Percentiles rank a stretch among this genome's conserved stretches.
phyloP scores from a whole-genome alignment of 2,329 filamentous ascomycete species.

The Fusarium sp. region DNA sequence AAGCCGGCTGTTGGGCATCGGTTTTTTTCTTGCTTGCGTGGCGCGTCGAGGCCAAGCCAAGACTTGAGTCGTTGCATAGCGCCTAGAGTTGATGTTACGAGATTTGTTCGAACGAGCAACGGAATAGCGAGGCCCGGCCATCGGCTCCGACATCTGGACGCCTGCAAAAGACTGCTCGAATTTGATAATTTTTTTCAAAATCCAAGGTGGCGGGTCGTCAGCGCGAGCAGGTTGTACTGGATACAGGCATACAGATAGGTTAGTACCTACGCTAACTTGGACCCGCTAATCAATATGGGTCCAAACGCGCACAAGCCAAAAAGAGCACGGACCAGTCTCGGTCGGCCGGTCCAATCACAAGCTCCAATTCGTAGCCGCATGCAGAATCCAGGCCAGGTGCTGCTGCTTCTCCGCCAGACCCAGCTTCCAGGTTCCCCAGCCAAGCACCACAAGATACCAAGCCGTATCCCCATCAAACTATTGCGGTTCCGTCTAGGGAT shows the following conservation, averaged over 20 bases:
- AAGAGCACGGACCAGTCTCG: slow-evolving; percentile 24
- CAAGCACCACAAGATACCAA: not conserved
- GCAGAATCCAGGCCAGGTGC: slow-evolving; percentile 30
- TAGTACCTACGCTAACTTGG: slow-evolving; percentile 20
- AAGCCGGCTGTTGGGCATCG: not conserved
- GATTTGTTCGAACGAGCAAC: slow-evolving; percentile 5
- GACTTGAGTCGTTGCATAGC: slow-evolving; percentile 19
- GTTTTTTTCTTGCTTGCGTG: slow-evolving; percentile 4
- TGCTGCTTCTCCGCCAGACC: not conserved
- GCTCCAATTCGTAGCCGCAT: slow-evolving; percentile 34
- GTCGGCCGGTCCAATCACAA: slow-evolving; percentile 36
- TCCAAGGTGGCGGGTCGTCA: slow-evolving; percentile 30
- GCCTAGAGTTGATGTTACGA: slow-evolving; percentile 34
- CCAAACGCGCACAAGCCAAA: slow-evolving; percentile 27
- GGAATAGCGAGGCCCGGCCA: slow-evolving; percentile 28
- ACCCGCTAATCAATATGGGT: slow-evolving; percentile 33
- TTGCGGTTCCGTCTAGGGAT: slow-evolving; percentile 16
- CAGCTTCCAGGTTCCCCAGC: slow-evolving; percentile 21
- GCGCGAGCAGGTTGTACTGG: slow-evolving; percentile 12
- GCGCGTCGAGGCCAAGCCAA: slow-evolving; percentile 2
- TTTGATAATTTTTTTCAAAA: not conserved
- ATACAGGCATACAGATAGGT: slow-evolving; percentile 33
- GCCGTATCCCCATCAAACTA: slow-evolving; percentile 10
- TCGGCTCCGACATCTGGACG: slow-evolving; percentile 34
- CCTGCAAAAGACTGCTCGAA: slow-evolving; percentile 4